Base-by-base conservation (phyloP, 306 rosid genomes). In the Casuarina glauca region DNA sequence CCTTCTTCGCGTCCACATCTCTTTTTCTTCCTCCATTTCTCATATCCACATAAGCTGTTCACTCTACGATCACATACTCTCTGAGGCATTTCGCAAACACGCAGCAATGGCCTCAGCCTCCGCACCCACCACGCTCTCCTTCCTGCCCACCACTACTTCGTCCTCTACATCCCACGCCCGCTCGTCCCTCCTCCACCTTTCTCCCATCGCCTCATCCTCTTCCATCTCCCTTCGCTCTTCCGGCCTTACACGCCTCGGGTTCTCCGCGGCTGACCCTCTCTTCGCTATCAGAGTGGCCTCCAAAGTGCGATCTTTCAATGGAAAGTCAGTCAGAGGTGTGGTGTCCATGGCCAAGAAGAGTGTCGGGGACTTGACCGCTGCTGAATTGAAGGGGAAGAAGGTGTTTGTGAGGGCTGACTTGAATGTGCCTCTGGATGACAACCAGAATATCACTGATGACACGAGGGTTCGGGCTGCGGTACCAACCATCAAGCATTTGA, bases 381-480 rank as follows among this genome's bases (percentile, higher is more conserved):
- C 90, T 1, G 97, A 96, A 6, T 80, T 96, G 88, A 91, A 96
- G 78, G 99, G 99, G 20, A 96, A 93, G 91, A 96, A 69, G 72
- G 99, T 96, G 50, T 91, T 96, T 46, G 93, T 96, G 32, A 87
- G 99, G 42, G 99, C 96, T 1, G 99, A 96, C 78, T 83, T 96
- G 75, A 96, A 96, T 76, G 99, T 96, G 19, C 99, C 99, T 1
- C 85, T 96, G 78, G 93, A 93, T 76, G 99, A 96, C 19, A 90
- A 79, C 70, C 97, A 89, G 87, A 90, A 88, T 43, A 96, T 96
- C 82, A 96, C 99, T 10, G 99, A 96, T 57, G 99, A 96, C 70
- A 96, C 99, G 19, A 93, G 99, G 74, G 83, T 96, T 60, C 90
- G 99, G 1, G 99, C 99, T 32, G 99, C 99, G 9, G 16, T 96